phyloP scores from a whole-genome alignment of 768 basidiomycete species.

The Thelephora aurantiotincta region DNA sequence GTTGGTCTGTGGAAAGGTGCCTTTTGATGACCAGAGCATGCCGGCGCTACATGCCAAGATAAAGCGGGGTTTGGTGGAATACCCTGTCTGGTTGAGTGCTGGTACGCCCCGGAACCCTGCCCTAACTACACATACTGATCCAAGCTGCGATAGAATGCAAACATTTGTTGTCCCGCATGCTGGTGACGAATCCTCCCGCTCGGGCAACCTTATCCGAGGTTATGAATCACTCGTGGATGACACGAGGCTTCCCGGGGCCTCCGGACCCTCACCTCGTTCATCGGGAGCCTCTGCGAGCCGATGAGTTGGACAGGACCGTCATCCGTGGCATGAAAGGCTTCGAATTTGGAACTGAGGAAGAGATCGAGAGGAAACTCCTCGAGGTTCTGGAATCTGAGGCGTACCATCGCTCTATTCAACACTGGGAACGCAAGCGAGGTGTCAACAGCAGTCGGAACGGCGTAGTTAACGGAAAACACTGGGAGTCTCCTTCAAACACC shows the following conservation, averaged over 20 bases:
- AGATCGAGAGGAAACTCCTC: constrained; percentile 63
- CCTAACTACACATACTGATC: constrained; percentile 6
- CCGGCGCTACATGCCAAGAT: constrained; percentile 98
- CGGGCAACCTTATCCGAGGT: constrained; percentile 81
- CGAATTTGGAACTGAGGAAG: constrained; percentile 84
- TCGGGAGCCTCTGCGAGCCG: constrained; percentile 77
- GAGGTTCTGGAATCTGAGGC: constrained; percentile 64
- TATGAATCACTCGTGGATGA: constrained; percentile 84
- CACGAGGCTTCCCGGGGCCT: constrained; percentile 68
- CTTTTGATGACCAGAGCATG: constrained; percentile 99
- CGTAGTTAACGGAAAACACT: constrained; percentile 19
- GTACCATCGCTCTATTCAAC: constrained; percentile 57
- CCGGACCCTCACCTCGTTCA: constrained; percentile 78
- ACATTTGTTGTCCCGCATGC: constrained; percentile 83
- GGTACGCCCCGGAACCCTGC: constrained; percentile 32
- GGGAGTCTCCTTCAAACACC: constrained; percentile 53
- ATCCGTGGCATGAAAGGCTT: constrained; percentile 90
- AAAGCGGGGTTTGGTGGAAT: constrained; percentile 93
- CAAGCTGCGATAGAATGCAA: constrained; percentile 64
- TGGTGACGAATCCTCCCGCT: constrained; percentile 81
- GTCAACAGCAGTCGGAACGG: constrained; percentile 22
- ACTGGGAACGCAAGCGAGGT: constrained; percentile 61
- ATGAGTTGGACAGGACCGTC: constrained; percentile 80
- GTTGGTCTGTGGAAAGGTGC: constrained; percentile 95
- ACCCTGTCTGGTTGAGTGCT: constrained; percentile 90